Percentiles rank a stretch among this genome's conserved stretches.
Conservation (phyloP, 225 moss, liverwort and hornwort species). For the Bryum argenteum region DNA sequence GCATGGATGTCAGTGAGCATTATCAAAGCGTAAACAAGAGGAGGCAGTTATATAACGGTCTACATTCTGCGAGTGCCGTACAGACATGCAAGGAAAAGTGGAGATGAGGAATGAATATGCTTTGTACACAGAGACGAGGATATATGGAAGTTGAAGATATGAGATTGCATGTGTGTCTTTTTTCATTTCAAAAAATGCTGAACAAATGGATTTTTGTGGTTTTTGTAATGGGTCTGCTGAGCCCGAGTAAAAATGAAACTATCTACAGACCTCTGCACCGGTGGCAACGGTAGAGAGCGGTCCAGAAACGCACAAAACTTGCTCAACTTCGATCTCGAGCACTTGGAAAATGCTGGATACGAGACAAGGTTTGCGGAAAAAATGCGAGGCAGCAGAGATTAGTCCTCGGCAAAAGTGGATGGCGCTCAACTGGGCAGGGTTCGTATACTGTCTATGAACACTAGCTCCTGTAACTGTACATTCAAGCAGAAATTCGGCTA, state of each 20-base stretch:
- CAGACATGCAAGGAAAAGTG: too few relatives aligned
- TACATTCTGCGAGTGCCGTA: too few relatives aligned
- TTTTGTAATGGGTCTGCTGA: conserved; percentile 19
- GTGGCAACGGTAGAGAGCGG: neutral
- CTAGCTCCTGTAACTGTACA: conserved; percentile 30
- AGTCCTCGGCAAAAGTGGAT: conserved; percentile 30
- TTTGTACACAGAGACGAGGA: too few relatives aligned
- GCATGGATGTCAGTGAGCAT: too few relatives aligned
- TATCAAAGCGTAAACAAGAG: too few relatives aligned
- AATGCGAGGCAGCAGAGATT: conserved; percentile 22
- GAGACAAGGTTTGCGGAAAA: conserved; percentile 38
- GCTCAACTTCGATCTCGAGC: conserved; percentile 38
- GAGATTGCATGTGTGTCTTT: too few relatives aligned
- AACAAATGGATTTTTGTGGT: neutral
- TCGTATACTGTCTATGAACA: neutral
- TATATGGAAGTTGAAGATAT: too few relatives aligned
- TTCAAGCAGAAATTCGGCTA: conserved; percentile 6
- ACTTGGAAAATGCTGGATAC: conserved; percentile 32
- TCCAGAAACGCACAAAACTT: conserved; percentile 33
- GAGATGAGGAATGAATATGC: too few relatives aligned
- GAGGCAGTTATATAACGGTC: too few relatives aligned
- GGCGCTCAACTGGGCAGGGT: conserved; percentile 7
- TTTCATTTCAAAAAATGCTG: too few relatives aligned
- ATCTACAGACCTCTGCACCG: conserved; percentile 24
- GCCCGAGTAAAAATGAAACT: conserved; percentile 21